Base-by-base conservation (phyloP, 352 stramenopile genomes). In the Phytophthora podocarpi region DNA sequence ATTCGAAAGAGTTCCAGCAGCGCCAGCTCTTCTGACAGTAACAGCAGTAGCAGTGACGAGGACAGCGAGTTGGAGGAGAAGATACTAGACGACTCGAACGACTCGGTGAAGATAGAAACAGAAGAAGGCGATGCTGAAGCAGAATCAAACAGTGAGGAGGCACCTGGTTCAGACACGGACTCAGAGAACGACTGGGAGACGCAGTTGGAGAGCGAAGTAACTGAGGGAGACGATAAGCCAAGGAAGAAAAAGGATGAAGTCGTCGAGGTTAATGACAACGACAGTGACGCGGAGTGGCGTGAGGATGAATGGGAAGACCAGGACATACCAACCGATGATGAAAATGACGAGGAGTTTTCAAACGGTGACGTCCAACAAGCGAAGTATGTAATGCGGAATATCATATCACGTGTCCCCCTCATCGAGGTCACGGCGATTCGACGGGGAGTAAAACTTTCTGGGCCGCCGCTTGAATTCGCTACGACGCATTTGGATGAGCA, bases 401-500 rank as follows among this genome's bases (percentile, higher is more conserved):
- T 88, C 20, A 57, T 56, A 10, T 37, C 60, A 11, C 59, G 55
- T 20, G 48, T 85, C 16, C 68, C 78, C 15, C 24, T 59, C 2
- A 40, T 64, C 8, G 78, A 88, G 42, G 40, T 55, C 27, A 47
- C 26, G 9, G 74, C 54, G 12, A 76, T 88, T 49, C 39, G 45
- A 34, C 62, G 62, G 13, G 74, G 76, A 35, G 40, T 64, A 5
- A 52, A 60, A 32, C 47, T 76, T 48, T 64, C 48, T 23, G 79
- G 79, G 0, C 76, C 79, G 1, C 79, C 76, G n/a, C 66, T 82
- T 32, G 72, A 86, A 51, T 65, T 72, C 15, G 62, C 79, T 39
- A 72, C 76, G 39, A 59, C 67, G 9, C 73, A 81, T 26, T 45
- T 61, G 21, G 74, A 84, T 53, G 74, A 85, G 30, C 80, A 76